Evolutionary conservation across 208 protist species (phyloP).

Genomic region (Leptomonas pyrrhocoris): DNA sequence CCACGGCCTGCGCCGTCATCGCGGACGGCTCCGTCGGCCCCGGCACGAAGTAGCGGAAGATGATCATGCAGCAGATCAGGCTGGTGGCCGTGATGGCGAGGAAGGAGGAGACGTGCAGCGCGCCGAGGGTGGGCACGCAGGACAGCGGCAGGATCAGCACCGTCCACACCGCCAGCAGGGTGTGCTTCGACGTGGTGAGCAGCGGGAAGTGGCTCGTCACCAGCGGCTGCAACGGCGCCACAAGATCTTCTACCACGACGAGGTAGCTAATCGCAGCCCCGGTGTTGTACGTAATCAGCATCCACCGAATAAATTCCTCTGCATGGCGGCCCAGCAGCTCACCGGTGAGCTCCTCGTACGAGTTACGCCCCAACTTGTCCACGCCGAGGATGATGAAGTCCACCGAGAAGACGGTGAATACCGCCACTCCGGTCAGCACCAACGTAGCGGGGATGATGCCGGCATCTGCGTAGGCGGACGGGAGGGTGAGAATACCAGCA

Average conservation of each 20-base stretch:
- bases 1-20: conserved; percentile 18
- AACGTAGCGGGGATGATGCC: conserved; percentile 53
- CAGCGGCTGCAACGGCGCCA: conserved; percentile 61
- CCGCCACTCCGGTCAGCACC: conserved; percentile 50
- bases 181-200: conserved; percentile 61
- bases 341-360: conserved; percentile 79
- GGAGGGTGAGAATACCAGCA: conserved; percentile 75
- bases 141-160: conserved; percentile 75
- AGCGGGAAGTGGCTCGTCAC: conserved; percentile 44
- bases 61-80: conserved; percentile 63
- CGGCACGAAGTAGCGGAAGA: conserved; percentile 74
- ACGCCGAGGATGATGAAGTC: conserved; percentile 69
- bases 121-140: conserved; percentile 59
- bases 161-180: conserved; percentile 60
- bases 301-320: conserved; percentile 63
- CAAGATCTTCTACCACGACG: conserved; percentile 61
- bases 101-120: conserved; percentile 61
- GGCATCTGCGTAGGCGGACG: conserved; percentile 68
- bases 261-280: conserved; percentile 71
- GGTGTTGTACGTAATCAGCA: conserved; percentile 66
- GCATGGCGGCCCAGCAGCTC: conserved; percentile 50
- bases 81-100: conserved; percentile 62
- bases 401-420: conserved; percentile 67
- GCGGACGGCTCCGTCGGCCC: conserved; percentile 14
- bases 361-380: conserved; percentile 71